Evolutionary conservation across 2,329 filamentous ascomycete species (phyloP).

Genomic region (Fusarium xyrophilum): DNA sequence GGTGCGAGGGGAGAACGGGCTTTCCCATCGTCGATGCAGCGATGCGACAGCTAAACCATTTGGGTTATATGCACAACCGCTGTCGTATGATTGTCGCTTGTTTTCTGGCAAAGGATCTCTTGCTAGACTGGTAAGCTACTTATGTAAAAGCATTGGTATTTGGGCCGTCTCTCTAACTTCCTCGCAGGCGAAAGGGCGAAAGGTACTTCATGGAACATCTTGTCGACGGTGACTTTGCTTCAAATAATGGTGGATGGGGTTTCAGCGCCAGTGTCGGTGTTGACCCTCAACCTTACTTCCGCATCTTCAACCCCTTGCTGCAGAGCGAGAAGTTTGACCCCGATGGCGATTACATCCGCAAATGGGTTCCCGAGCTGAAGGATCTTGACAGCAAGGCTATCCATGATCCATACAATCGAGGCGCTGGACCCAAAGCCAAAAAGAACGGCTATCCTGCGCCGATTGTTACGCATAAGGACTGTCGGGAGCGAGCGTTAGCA

Average conservation of each 20-base stretch:
- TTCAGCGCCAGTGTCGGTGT: slow-evolving; percentile 71
- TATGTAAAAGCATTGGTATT: background rate
- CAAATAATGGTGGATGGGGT: slow-evolving; percentile 72
- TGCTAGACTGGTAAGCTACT: slow-evolving; percentile 70
- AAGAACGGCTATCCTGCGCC: slow-evolving; percentile 75
- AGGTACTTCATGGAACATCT: slow-evolving; percentile 82
- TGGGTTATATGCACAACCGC: slow-evolving; percentile 84
- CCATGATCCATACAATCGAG: slow-evolving; percentile 79
- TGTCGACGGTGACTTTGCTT: slow-evolving; percentile 80
- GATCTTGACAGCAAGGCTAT: slow-evolving; percentile 71
- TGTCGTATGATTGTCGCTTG: slow-evolving; percentile 84
- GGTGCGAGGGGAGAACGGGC: slow-evolving; percentile 77
- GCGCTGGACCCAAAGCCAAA: slow-evolving; percentile 64
- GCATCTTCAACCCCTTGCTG: slow-evolving; percentile 84
- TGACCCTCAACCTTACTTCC: slow-evolving; percentile 88
- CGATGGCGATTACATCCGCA: slow-evolving; percentile 78
- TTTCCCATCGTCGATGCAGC: slow-evolving; percentile 86
- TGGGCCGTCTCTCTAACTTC: background rate
- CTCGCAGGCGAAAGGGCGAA: slow-evolving; percentile 71
- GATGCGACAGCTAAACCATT: slow-evolving; percentile 76
- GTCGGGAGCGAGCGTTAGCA: slow-evolving; percentile 70
- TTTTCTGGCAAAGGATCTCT: slow-evolving; percentile 79
- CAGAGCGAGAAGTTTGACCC: slow-evolving; percentile 89
- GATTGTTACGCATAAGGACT: slow-evolving; percentile 76
- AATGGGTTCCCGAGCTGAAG: slow-evolving; percentile 80